Conservation (phyloP, 2,329 filamentous ascomycete genomes). For the Fusarium humuli region DNA sequence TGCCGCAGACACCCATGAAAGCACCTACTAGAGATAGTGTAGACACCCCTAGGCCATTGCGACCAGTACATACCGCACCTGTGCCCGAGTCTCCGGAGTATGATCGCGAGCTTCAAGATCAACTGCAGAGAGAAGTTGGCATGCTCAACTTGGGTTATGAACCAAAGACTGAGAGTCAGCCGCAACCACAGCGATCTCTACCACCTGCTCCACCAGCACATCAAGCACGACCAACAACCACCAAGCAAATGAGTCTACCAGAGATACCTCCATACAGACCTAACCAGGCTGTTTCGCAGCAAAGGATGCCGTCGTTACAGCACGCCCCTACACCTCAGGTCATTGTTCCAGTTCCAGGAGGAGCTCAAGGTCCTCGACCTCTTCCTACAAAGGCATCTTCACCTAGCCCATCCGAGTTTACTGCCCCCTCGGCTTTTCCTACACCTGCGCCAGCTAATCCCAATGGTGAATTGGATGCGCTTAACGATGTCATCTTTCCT, state of each 20-base stretch:
- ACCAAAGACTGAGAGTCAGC: constrained; percentile 22
- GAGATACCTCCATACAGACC: constrained; percentile 69
- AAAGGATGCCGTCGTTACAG: constrained; percentile 47
- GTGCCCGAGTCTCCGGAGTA: constrained; percentile 68
- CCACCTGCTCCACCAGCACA: constrained; percentile 52
- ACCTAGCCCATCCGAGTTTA: constrained; percentile 48
- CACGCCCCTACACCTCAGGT: constrained; percentile 44
- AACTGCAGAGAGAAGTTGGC: constrained; percentile 72
- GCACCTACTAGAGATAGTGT: constrained; percentile 48
- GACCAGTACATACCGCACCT: constrained; percentile 61
- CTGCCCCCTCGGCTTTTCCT: constrained; percentile 64
- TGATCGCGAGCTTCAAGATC: constrained; percentile 69
- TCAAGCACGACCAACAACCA: constrained; percentile 53
- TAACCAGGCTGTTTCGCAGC: constrained; percentile 47
- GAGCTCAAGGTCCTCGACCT: constrained; percentile 41
- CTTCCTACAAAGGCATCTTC: constrained; percentile 50
- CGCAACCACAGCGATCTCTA: constrained; percentile 28
- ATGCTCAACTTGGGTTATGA: constrained; percentile 62
- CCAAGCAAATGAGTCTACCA: constrained; percentile 60
- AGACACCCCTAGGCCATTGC: constrained; percentile 62
- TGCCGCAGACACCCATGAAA: constrained; percentile 60
- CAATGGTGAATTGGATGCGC: constrained; percentile 81
- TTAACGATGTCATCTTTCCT: constrained; percentile 92
- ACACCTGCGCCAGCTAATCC: constrained; percentile 67
- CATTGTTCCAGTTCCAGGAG: constrained; percentile 28